Evolutionary conservation across 2,329 filamentous ascomycete species (phyloP), one percentile per base, ranked within the genome.

Genomic region (Aspergillus amoenus): DNA sequence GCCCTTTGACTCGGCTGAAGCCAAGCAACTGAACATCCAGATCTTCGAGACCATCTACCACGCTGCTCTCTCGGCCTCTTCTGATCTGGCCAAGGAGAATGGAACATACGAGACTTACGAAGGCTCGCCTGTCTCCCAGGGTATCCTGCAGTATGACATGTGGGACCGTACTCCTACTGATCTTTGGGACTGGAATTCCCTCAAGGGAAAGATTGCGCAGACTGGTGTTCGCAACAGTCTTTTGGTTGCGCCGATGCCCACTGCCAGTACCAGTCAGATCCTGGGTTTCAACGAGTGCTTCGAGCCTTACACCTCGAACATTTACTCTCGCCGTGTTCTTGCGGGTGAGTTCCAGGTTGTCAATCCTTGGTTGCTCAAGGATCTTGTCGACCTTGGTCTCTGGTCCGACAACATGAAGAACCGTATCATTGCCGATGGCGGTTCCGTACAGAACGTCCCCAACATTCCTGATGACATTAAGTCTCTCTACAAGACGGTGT

Each of bases 371-470:
- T 80, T 99, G 62, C 86, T 99, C 60, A 97, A 96, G 83, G 94
- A 99, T 70, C 87, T 99, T 30, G 94, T 99, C 66, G 94, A 99
- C 72, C 90, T 97, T 81, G 94, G 94, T 60, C 84, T 99, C 44
- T 99, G 94, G 94, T 97, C 93, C 47, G 93, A 99, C 79, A 91
- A 92, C 81, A 99, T 99, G 94, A 99, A 99, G 88, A 99, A 99
- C 83, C 92, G 94, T 69, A 99, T 99, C 83, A 99, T 99, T 70
- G 89, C 94, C 57, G 93, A 97, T 61, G 91, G 91, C 66, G 94
- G 94, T 65, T 97, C 93, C 18, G 89, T 99, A 55, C 94, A 97
- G 78, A 93, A 94, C 77, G 93, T 99, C 62, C 90, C 93, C 72
- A 97, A 95, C 79, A 97, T 99, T 62, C 93, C 94, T 13, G 86